Conservation (phyloP, 2,329 filamentous ascomycete genomes). For the Aspergillus sp. region DNA sequence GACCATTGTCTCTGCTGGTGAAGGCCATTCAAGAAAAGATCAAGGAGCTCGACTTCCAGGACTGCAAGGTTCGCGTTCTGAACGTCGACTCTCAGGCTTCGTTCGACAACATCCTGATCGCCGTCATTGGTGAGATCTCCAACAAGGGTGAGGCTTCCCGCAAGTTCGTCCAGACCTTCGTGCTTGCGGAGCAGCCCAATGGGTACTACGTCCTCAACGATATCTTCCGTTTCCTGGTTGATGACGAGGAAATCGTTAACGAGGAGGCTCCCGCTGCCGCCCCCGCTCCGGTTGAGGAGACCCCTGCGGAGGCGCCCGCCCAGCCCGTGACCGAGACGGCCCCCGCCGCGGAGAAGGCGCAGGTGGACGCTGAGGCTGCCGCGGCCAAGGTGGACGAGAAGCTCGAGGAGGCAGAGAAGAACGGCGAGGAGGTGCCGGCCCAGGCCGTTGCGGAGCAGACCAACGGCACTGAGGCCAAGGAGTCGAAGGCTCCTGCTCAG, state of each 20-base stretch:
- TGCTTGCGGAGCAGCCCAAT: conserved; percentile 91
- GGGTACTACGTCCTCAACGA: conserved; percentile 99
- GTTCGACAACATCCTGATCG: conserved; percentile 90
- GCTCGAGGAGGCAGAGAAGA: conserved; percentile 63
- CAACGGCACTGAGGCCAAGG: conserved; percentile 28
- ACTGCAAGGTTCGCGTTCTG: conserved; percentile 96
- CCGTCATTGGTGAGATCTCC: conserved; percentile 96
- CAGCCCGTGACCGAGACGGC: conserved; percentile 40
- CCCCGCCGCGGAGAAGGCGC: conserved; percentile 17
- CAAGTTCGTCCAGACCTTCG: conserved; percentile 97
- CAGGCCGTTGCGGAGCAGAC: conserved; percentile 35
- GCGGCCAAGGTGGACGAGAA: conserved; percentile 67
- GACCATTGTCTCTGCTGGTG: neutral
- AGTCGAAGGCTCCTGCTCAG: conserved; percentile 15
- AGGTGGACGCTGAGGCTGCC: conserved; percentile 44
- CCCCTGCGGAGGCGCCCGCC: conserved; percentile 46
- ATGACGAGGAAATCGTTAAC: conserved; percentile 62
- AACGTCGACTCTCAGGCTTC: conserved; percentile 97
- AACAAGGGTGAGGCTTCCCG: conserved; percentile 88
- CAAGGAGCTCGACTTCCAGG: conserved; percentile 87
- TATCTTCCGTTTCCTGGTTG: conserved; percentile 90
- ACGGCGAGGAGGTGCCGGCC: conserved; percentile 40
- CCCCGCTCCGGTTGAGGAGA: conserved; percentile 45
- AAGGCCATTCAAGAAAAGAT: conserved; percentile 89
- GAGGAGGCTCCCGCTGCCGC: conserved; percentile 33